phyloP scores from a whole-genome alignment of 1,139 yeast species.

The Pichia sp. region DNA sequence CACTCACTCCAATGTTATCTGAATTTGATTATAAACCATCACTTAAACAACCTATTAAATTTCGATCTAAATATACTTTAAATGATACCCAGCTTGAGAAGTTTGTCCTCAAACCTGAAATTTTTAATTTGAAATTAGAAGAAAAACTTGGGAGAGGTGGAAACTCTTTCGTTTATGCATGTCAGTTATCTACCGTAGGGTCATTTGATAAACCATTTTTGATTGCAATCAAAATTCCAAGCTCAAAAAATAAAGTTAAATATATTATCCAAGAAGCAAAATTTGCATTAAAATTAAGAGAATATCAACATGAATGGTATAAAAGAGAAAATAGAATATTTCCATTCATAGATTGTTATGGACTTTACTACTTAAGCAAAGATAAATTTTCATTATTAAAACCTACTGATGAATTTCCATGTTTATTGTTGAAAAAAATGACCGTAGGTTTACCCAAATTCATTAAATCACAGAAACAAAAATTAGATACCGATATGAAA shows the following conservation, averaged over 20 bases:
- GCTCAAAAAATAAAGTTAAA: slow-evolving; percentile 23
- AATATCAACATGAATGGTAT: slow-evolving; percentile 19
- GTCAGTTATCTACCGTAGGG: slow-evolving; percentile 14
- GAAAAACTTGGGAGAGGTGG: slow-evolving; percentile 29
- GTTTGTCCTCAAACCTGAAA: slow-evolving; percentile 18
- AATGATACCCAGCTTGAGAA: slow-evolving; percentile 14
- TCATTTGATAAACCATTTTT: slow-evolving; percentile 8
- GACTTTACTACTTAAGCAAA: slow-evolving; percentile 25
- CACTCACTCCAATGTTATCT: slow-evolving; percentile 8
- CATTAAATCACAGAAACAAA: slow-evolving; percentile 11
- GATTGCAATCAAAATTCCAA: slow-evolving; percentile 33
- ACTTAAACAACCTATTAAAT: not conserved
- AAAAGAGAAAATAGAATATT: slow-evolving; percentile 13
- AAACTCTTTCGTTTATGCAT: slow-evolving; percentile 27
- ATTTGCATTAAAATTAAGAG: slow-evolving; percentile 22
- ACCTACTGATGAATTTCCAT: slow-evolving; percentile 27
- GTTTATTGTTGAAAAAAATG: slow-evolving; percentile 27
- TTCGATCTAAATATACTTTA: slow-evolving; percentile 11
- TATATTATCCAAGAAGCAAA: slow-evolving; percentile 29
- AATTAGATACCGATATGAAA: slow-evolving; percentile 14
- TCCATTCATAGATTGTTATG: slow-evolving; percentile 31
- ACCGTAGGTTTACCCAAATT: slow-evolving; percentile 23
- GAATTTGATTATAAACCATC: not conserved
- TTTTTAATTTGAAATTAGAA: slow-evolving; percentile 18
- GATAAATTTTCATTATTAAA: slow-evolving; percentile 21